Evolutionary conservation across 768 basidiomycete genomes (phyloP), one percentile per base, ranked within the genome.

Genomic region (Tulasnella sp.): DNA sequence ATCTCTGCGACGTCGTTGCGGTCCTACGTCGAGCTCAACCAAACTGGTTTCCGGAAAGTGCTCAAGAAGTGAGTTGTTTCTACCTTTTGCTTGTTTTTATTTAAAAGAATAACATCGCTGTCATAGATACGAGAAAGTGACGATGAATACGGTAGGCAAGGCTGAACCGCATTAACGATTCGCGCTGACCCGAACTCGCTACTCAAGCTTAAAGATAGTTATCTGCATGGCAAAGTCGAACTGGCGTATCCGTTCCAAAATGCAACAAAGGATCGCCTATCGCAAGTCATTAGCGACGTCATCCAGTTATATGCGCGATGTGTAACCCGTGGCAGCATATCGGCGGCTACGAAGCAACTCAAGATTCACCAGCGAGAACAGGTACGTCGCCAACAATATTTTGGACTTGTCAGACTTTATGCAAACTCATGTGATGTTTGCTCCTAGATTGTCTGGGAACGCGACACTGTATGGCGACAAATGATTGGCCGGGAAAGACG

Each of bases 401-500:
- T n/a, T 81, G 84, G 79, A 81, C 22, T 44, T 44, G 37, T 77
- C 16, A 16, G 12, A 24, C 28, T 48, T 24, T n/a, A 58, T 28
- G 16, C 34, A 40, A n/a, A 11, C 75, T 41, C 37, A 48, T 6
- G 31, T 20, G 12, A 5, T 44, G 37, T 16, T 41, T 42, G 11
- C n/a, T 37, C 37, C 7, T 75, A 86, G 82, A 94, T 97, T 82
- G 97, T 97, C 3, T 97, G 97, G 92, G 97, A 99, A 84, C 91
- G 98, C 44, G 96, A 99, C 84, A 99, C 98, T 0, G 93, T 99
- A 18, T 99, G 98, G 98, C 89, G 96, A 37, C 93, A 95, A 85
- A 97, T 98, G 96, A 94, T 98, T 81, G 93, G 92, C 2, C 90
- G 91, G 58, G 94, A 95, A 83, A 90, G 95, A 41, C 89, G 91